Conservation (phyloP, 371 early-diverging fungal genomes). For the Mortierella sp. region DNA sequence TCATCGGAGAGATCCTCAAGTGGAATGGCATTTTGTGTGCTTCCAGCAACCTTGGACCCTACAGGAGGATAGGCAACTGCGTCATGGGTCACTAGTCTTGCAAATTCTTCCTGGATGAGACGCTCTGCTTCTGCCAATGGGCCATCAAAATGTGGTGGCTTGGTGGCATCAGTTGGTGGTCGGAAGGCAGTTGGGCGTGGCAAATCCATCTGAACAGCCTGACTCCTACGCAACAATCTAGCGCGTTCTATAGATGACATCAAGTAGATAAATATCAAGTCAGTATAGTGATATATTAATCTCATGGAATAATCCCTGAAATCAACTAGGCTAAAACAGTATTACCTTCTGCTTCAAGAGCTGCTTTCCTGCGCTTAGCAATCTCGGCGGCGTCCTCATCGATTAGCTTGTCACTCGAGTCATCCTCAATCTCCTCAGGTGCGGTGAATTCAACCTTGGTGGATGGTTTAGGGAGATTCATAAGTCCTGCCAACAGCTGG, state of each 20-base stretch:
- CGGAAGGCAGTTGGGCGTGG: slow-evolving; percentile 76
- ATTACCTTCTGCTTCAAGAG: slow-evolving; percentile 59
- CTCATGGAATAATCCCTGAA: background rate
- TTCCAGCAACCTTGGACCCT: slow-evolving; percentile 67
- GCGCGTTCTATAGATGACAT: slow-evolving; percentile 58
- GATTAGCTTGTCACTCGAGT: slow-evolving; percentile 44
- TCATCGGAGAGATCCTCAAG: slow-evolving; percentile 65
- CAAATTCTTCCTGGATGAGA: slow-evolving; percentile 52
- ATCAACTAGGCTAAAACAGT: background rate
- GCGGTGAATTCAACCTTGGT: slow-evolving; percentile 95
- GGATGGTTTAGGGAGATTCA: slow-evolving; percentile 88
- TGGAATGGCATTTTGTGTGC: slow-evolving; percentile 56
- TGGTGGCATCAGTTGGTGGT: slow-evolving; percentile 28
- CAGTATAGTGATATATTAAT: background rate
- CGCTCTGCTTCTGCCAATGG: slow-evolving; percentile 52
- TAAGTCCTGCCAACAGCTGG: slow-evolving; percentile 67
- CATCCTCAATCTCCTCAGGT: slow-evolving; percentile 74
- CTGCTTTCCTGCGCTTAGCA: slow-evolving; percentile 66
- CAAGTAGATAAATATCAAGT: background rate
- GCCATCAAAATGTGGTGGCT: slow-evolving; percentile 29
- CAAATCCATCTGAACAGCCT: slow-evolving; percentile 80
- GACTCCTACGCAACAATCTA: slow-evolving; percentile 71
- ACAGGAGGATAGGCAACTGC: slow-evolving; percentile 77
- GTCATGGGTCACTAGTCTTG: slow-evolving; percentile 72
- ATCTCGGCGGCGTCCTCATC: slow-evolving; percentile 79